These are phyloP conservation scores for Ulota crispa DNA, from an alignment of 225 moss, liverwort and hornwort species.

Conservation along the genomic window DNA sequence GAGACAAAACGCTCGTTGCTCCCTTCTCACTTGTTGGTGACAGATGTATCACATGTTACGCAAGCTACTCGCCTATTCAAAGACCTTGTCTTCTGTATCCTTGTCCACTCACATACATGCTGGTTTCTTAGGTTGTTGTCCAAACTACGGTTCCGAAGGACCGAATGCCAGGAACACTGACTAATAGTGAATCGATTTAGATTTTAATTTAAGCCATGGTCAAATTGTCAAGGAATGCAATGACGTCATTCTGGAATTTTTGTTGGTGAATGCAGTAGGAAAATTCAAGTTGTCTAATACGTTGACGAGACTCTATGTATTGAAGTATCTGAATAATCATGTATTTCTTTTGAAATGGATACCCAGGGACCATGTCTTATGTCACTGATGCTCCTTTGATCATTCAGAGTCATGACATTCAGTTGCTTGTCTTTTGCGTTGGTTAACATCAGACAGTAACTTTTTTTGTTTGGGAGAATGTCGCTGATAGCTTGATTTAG, in stretches of 20 bases:
- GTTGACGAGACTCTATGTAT: not conserved
- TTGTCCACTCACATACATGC: slow-evolving; percentile 2
- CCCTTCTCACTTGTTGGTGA: slow-evolving; percentile 80
- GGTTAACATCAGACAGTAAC: not conserved
- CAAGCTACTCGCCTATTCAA: slow-evolving; percentile 62
- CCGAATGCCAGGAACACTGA: not conserved
- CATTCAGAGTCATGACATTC: not conserved
- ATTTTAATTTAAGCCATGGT: not conserved
- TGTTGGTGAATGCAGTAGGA: not conserved
- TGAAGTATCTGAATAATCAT: not conserved
- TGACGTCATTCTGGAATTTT: not conserved
- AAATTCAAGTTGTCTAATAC: not conserved
- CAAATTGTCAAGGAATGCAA: not conserved
- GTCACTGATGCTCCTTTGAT: not conserved
- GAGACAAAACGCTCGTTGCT: slow-evolving; percentile 52
- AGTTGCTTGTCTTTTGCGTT: not conserved
- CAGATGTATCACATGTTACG: slow-evolving; percentile 77
- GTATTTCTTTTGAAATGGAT: not conserved
- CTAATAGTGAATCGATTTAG: not conserved
- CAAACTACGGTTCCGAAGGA: not conserved
- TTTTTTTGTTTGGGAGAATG: not conserved
- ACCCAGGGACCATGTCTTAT: not conserved
- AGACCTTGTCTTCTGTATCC: slow-evolving; percentile 86
- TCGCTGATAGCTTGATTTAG: not conserved
- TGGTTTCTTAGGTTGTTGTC: not conserved